phyloP scores from a whole-genome alignment of 352 stramenopile genomes.

The Phytophthora crassamura region DNA sequence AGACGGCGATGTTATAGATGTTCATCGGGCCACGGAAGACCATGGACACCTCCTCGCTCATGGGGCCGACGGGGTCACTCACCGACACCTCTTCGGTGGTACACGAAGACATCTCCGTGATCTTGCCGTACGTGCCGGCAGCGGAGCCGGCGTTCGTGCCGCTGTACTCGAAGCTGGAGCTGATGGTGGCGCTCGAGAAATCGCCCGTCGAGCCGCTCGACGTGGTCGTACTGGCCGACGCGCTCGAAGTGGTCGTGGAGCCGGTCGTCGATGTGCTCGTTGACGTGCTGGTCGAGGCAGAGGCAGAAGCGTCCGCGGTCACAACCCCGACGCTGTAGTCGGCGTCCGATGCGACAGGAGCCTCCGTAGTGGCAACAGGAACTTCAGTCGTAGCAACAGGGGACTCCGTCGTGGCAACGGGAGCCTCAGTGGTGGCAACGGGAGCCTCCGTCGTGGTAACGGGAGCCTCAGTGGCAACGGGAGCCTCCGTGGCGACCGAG shows the following conservation, averaged over 20 bases:
- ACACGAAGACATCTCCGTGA: constrained; percentile 46
- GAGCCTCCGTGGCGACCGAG: constrained; percentile 1
- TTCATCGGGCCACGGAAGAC: constrained; percentile 68
- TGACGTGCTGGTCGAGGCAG: constrained; percentile 7
- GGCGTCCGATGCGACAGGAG: constrained; percentile 25
- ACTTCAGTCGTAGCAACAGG: constrained; percentile 15
- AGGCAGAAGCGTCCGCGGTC: constrained; percentile 7
- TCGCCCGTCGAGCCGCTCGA: constrained; percentile 23
- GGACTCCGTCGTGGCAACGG: constrained; percentile 15
- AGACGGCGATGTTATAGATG: constrained; percentile 70
- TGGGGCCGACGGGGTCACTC: constrained; percentile 46
- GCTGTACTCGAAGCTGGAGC: constrained; percentile 56
- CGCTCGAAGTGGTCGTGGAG: constrained; percentile 9
- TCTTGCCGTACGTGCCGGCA: constrained; percentile 51
- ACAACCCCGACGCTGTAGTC: constrained; percentile 30
- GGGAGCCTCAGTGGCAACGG: constrained; percentile 4
- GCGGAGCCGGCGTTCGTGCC: constrained; percentile 46
- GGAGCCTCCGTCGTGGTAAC: constrained; percentile 12
- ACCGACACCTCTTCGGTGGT: constrained; percentile 42
- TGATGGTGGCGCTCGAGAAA: constrained; percentile 53
- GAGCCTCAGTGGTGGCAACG: constrained; percentile 6
- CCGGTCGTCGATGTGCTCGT: constrained; percentile 10
- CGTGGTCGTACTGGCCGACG: constrained; percentile 18
- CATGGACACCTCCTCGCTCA: constrained; percentile 64
- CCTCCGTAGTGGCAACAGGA: neutral